Evolutionary conservation across 2,329 filamentous ascomycete species (phyloP), one percentile per base, ranked within the genome.

Genomic region (Botrytis squamosa): DNA sequence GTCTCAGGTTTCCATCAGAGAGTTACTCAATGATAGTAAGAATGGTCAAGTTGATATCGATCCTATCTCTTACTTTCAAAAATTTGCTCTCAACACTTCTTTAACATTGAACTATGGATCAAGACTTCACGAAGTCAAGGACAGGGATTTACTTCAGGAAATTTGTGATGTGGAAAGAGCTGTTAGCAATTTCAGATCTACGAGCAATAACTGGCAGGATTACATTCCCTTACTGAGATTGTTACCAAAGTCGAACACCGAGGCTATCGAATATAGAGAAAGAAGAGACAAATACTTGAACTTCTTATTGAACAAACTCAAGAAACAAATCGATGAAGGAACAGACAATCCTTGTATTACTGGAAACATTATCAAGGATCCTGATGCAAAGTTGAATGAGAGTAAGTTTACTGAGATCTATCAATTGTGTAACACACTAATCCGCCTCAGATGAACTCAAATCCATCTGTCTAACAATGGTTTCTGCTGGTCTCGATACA

Each of bases 131-230:
- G 92, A 91, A 0, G 88, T 90, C 75, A 87, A 92, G 64, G 85
- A 93, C 74, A 88, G 91, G 75, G 84, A 87, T 57, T 84, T 95
- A 12, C 85, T 95, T 9, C 85, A 88, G 33, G 93, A 95, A 80
- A 94, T 96, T 73, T 89, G 90, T 0, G 85, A 90, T 65, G 92
- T 95, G 4, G 93, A 95, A 81, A 87, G 92, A 44, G 90, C 89
- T 8, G 90, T 96, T 38, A 91, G 90, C 71, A 93, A 93, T 78
- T 92, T 95, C 80, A 85, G 93, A 66, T 92, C 89, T 40, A 95
- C 92, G 0, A 93, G 91, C 78, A 93, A 94, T 80, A 95, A 95
- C 81, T 93, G 92, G 89, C 91, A 93, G 79, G 93, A 96, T 79
- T 95, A 95, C 77, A 88, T 96, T n/a, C 92, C 93, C 0, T 79